Conservation (phyloP, 2,329 filamentous ascomycete species). For the Epichloe sibirici region DNA sequence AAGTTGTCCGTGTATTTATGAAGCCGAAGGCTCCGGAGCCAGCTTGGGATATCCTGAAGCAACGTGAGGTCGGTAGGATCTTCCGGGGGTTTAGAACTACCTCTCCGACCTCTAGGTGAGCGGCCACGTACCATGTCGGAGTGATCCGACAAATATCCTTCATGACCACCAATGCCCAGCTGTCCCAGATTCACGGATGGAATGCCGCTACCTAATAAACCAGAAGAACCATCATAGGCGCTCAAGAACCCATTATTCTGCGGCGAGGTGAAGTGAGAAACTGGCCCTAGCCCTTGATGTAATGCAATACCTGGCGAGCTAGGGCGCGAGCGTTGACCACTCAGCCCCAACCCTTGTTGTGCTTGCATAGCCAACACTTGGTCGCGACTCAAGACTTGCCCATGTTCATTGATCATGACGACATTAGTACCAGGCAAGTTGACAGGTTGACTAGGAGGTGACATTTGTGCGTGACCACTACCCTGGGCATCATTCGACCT, state of each 20-base stretch:
- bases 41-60: slow-evolving; percentile 88
- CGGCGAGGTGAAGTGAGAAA: slow-evolving; percentile 69
- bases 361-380: slow-evolving; percentile 74
- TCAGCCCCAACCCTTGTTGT: slow-evolving; percentile 48
- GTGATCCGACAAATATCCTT: slow-evolving; percentile 88
- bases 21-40: slow-evolving; percentile 84
- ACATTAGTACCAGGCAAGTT: slow-evolving; percentile 62
- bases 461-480: slow-evolving; percentile 48
- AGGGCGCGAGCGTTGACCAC: slow-evolving; percentile 68
- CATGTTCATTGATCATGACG: slow-evolving; percentile 90
- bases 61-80: slow-evolving; percentile 87
- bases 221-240: slow-evolving; percentile 67
- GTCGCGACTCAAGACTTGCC: slow-evolving; percentile 74
- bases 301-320: slow-evolving; percentile 80
- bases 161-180: slow-evolving; percentile 56
- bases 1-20: slow-evolving; percentile 99
- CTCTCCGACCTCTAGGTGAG: slow-evolving; percentile 81
- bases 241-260: slow-evolving; percentile 91
- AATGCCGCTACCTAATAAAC: slow-evolving; percentile 60
- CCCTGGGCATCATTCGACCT: slow-evolving; percentile 74
- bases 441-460: slow-evolving; percentile 50
- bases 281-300: slow-evolving; percentile 49
- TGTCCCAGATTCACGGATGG: slow-evolving; percentile 59
- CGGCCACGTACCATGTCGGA: slow-evolving; percentile 83
- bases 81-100: slow-evolving; percentile 97